A percentile compares a stretch with the other conserved stretches of the same genome.
These are phyloP conservation scores for Apocynum venetum DNA, from an alignment of 257 asterid species.

Conservation along the genomic window DNA sequence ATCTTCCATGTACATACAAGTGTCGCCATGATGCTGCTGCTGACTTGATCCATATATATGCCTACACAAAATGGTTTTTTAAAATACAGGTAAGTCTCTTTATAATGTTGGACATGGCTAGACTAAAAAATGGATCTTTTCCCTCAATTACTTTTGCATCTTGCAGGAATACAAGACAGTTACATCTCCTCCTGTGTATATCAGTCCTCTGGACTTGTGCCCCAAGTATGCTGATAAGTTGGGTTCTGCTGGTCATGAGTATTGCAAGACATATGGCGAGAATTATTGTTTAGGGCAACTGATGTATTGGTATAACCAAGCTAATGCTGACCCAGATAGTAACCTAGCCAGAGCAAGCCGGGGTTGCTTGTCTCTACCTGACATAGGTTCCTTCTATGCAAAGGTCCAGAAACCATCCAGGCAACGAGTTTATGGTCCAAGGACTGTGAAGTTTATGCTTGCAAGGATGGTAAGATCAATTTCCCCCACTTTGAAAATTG, in stretches of 20 bases:
- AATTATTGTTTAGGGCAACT: conserved; percentile 92
- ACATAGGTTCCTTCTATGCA: conserved; percentile 87
- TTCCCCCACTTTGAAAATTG: not conserved
- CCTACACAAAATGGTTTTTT: conserved; percentile 76
- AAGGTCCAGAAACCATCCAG: conserved; percentile 91
- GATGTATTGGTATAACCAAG: conserved; percentile 83
- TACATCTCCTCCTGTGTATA: conserved; percentile 88
- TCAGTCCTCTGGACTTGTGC: conserved; percentile 92
- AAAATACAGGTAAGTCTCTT: conserved; percentile 60
- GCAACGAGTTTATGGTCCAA: conserved; percentile 91
- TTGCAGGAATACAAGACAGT: conserved; percentile 79
- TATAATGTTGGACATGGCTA: not conserved
- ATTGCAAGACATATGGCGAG: conserved; percentile 83
- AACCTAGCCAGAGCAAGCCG: conserved; percentile 69
- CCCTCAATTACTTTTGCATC: conserved; percentile 6
- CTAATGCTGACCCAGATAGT: conserved; percentile 73
- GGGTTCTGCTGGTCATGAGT: conserved; percentile 80
- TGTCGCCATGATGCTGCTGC: conserved; percentile 99
- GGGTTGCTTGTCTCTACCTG: conserved; percentile 96
- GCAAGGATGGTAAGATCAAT: conserved; percentile 64
- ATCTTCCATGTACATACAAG: conserved; percentile 82
- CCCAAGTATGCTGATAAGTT: conserved; percentile 80
- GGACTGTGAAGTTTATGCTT: conserved; percentile 82
- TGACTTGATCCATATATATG: conserved; percentile 91
- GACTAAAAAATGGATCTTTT: not conserved